phyloP scores from a whole-genome alignment of 2,329 filamentous ascomycete species.

The Arthrobotrys conoides region DNA sequence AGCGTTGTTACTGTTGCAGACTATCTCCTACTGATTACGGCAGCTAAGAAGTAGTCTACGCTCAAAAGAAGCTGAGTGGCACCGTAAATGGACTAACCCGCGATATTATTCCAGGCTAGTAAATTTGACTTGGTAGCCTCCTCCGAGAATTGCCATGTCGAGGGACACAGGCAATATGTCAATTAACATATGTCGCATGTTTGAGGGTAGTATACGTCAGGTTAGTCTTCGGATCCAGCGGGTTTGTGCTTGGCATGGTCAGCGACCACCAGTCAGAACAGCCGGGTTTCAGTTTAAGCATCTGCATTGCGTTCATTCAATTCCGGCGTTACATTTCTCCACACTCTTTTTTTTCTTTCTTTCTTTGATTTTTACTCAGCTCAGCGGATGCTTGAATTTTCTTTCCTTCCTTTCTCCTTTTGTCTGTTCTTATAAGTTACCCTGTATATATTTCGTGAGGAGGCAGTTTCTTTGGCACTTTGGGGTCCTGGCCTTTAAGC shows the following conservation, averaged over 20 bases:
- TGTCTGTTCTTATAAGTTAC: neutral
- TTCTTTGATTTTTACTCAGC: neutral
- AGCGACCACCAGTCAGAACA: neutral
- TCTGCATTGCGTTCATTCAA: neutral
- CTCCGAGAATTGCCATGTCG: slow-evolving; percentile 1
- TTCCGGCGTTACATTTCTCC: slow-evolving; percentile 25
- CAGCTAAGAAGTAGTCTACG: neutral
- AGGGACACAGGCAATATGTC: neutral
- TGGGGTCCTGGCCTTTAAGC: too few species aligned
- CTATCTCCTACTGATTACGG: neutral
- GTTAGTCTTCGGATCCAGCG: slow-evolving; percentile 11
- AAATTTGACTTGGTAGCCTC: slow-evolving; percentile 6
- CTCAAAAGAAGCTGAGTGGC: neutral
- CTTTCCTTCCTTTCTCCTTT: slow-evolving; percentile 7
- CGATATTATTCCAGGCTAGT: neutral
- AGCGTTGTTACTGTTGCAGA: slow-evolving; percentile 11
- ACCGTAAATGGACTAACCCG: neutral
- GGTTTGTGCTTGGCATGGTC: slow-evolving; percentile 5
- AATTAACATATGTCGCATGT: neutral
- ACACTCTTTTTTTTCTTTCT: slow-evolving; percentile 1
- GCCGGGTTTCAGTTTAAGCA: slow-evolving; percentile 23
- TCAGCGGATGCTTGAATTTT: neutral
- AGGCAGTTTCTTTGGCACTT: neutral
- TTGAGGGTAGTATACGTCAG: neutral
- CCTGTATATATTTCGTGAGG: neutral